phyloP scores from a whole-genome alignment of 495 filamentous ascomycete species.

The Aeminium ludgeri region DNA sequence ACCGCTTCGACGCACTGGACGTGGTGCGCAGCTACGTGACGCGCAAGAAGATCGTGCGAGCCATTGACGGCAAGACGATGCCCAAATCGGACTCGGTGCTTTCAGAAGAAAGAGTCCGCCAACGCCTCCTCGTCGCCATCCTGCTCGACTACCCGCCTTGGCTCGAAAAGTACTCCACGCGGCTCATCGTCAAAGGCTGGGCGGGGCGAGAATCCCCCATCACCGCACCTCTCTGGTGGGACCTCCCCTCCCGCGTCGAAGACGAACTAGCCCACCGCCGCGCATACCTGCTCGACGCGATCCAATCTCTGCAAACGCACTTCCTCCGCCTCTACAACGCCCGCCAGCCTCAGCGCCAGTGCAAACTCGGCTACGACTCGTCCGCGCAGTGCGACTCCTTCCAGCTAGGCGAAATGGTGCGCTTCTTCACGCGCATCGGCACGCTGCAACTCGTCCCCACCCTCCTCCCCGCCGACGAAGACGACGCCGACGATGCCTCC shows the following conservation, averaged over 20 bases:
- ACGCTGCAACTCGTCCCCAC: conserved; percentile 27
- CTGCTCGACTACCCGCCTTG: conserved; percentile 38
- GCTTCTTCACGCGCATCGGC: conserved; percentile 45
- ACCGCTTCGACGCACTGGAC: conserved; percentile 41
- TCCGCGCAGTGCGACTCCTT: conserved; percentile 66
- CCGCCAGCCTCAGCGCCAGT: conserved; percentile 40
- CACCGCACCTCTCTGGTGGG: conserved; percentile 47
- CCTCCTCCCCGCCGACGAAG: no score
- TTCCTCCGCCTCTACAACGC: conserved; percentile 55
- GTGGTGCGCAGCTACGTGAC: conserved; percentile 32
- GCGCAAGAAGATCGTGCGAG: conserved; percentile 19
- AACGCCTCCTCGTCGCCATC: conserved; percentile 45
- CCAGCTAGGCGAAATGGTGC: conserved; percentile 71
- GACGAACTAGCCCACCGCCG: conserved; percentile 59
- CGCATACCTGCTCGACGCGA: conserved; percentile 51
- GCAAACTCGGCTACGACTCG: conserved; percentile 60
- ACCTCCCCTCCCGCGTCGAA: conserved; percentile 58
- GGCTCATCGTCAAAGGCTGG: conserved; percentile 58
- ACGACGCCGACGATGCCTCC: conserved; percentile 15
- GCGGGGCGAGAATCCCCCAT: conserved; percentile 25
- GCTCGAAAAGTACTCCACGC: conserved; percentile 35
- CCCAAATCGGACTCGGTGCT: conserved; percentile 18
- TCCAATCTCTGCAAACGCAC: conserved; percentile 58
- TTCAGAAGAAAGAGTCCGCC: conserved; percentile 40
- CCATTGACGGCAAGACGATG: conserved; percentile 26